Evolutionary conservation across 2,329 filamentous ascomycete species (phyloP), one percentile per base, ranked within the genome.

Genomic region (Aspergillus amoenus): DNA sequence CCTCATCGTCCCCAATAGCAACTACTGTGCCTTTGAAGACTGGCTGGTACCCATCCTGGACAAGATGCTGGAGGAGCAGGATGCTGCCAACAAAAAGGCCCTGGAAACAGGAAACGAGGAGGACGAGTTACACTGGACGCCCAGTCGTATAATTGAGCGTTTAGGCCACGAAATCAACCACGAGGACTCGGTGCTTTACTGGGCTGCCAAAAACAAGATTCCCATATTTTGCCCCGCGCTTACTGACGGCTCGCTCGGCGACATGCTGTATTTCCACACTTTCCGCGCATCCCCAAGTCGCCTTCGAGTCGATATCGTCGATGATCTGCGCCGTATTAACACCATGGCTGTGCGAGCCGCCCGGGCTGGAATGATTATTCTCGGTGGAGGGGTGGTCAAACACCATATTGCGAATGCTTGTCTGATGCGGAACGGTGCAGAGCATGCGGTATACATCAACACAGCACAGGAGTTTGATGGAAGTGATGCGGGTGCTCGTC

Each of bases 211-310:
- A 78, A 97, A 99, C 77, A 81, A 94, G 73, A 97, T 99, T 56
- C 94, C 94, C 1, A 89, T 99, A 15, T 99, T 99, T 79, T 97
- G 93, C 70, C 94, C 94, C 0, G 94, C 94, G 5, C 79, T 99
- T 66, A 99, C 94, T 0, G 94, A 99, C 70, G 94, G 94, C 17
- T 96, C 91, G 66, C 78, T 99, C 18, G 94, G 94, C 5, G 94
- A 99, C 74, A 99, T 99, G 94, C 81, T 99, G 41, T 97, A 97
- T 77, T 97, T 99, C 74, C 93, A 99, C 78, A 96, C 93, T 1
- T 99, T 92, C 84, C 94, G 93, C 73, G 78, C 90, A 0, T 93
- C 90, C 2, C 93, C 93, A 3, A 78, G 80, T 59, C 89, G 93
- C 73, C 82, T 99, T 42, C 86, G 88, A 56, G 85, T 97, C 59